Evolutionary conservation across 345 rosid species (phyloP).

Genomic region (Linum tenue): DNA sequence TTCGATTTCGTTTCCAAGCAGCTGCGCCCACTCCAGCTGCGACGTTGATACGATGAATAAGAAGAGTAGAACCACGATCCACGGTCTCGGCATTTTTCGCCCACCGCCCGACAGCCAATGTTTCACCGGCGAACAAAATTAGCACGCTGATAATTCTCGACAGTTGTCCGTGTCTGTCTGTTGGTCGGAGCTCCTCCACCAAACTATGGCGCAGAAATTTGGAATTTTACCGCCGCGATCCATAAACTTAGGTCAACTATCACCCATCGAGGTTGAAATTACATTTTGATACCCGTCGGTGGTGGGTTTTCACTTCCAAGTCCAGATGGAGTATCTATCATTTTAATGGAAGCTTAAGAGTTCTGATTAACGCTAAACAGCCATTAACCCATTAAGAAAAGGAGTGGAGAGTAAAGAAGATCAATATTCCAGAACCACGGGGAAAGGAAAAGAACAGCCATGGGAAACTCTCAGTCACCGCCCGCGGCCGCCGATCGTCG

Average conservation of each 20-base stretch:
- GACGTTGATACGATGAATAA: slow-evolving; percentile 55
- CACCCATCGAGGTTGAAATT: neutral
- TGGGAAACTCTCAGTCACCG: slow-evolving; percentile 47
- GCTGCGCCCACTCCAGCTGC: slow-evolving; percentile 74
- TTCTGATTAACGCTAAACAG: neutral
- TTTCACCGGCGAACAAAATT: too few species aligned
- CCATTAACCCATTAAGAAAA: neutral
- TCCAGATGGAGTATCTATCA: neutral
- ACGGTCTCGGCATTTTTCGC: slow-evolving; percentile 51
- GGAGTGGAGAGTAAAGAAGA: neutral
- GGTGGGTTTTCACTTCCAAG: neutral
- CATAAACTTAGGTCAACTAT: neutral
- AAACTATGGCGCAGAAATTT: neutral
- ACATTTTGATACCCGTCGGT: neutral
- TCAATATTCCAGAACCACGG: neutral
- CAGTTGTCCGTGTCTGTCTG: neutral
- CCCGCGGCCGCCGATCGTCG: slow-evolving; percentile 37
- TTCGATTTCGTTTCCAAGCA: slow-evolving; percentile 48
- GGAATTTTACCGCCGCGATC: neutral
- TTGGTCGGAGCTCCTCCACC: neutral
- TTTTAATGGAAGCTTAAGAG: neutral
- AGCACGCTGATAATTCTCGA: neutral
- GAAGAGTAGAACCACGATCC: slow-evolving; percentile 56
- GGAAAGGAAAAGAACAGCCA: slow-evolving; percentile 14
- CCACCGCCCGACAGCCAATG: too few species aligned